phyloP scores from a whole-genome alignment of 345 rosid species.

The Boechera stricta region DNA sequence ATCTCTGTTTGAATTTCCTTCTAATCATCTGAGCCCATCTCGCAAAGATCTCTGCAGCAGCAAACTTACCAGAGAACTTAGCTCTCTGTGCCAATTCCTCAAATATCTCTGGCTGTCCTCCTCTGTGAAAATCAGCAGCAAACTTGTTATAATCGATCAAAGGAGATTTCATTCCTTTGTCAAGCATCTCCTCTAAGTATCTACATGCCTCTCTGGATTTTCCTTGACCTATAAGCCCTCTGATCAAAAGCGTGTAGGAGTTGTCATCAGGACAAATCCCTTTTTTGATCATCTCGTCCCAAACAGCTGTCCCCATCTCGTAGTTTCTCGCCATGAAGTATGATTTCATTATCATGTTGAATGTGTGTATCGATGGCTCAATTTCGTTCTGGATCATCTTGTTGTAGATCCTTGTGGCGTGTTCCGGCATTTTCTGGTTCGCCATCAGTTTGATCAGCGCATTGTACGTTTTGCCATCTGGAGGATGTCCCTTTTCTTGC shows the following conservation, averaged over 20 bases:
- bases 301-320: conserved; percentile 64
- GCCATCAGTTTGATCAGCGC: conserved; percentile 81
- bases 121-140: conserved; percentile 75
- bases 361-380: conserved; percentile 77
- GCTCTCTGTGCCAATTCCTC: conserved; percentile 79
- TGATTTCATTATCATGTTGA: conserved; percentile 86
- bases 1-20: conserved; percentile 49
- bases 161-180: conserved; percentile 89
- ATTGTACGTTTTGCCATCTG: conserved; percentile 85
- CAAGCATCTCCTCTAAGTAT: conserved; percentile 82
- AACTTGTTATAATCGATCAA: conserved; percentile 83
- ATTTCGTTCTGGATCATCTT: conserved; percentile 67
- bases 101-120: conserved; percentile 68
- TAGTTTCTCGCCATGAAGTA: conserved; percentile 68
- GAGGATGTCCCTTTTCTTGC: conserved; percentile 75
- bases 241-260: conserved; percentile 77
- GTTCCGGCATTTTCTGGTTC: conserved; percentile 64
- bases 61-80: conserved; percentile 76
- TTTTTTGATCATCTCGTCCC: conserved; percentile 82
- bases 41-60: conserved; percentile 65
- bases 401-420: conserved; percentile 68
- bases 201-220: conserved; percentile 79
- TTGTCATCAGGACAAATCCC: conserved; percentile 86
- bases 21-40: conserved; percentile 70
- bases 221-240: conserved; percentile 78